These are phyloP conservation scores for Tillandsia leiboldiana DNA, from an alignment of 176 grass and related monocot genomes.

Conservation along the genomic window DNA sequence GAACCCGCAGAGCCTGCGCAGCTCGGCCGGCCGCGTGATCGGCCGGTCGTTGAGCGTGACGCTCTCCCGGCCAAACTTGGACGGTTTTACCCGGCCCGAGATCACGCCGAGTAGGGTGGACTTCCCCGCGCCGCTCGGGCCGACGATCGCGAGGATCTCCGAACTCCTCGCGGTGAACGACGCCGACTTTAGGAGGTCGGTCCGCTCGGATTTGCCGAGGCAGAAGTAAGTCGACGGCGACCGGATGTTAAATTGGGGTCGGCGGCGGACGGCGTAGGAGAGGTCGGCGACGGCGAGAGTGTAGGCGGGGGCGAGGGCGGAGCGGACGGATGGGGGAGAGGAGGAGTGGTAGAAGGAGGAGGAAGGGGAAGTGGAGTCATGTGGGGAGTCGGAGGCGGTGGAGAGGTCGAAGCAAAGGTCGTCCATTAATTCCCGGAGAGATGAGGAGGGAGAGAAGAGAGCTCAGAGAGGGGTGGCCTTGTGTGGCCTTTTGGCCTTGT, in stretches of 20 bases:
- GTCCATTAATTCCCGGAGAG: constrained; percentile 37
- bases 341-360: constrained; percentile 65
- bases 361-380: constrained; percentile 52
- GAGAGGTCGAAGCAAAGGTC: constrained; percentile 58
- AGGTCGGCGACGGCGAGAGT: constrained; percentile 45
- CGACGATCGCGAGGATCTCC: constrained; percentile 63
- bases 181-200: constrained; percentile 40
- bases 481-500: neutral
- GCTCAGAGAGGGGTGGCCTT: too few species aligned
- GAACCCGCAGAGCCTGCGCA: constrained; percentile 65
- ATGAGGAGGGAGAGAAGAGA: neutral
- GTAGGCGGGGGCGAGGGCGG: constrained; percentile 6
- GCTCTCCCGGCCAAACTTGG: constrained; percentile 16
- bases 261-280: constrained; percentile 36
- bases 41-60: constrained; percentile 42
- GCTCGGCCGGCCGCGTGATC: constrained; percentile 32
- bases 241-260: neutral
- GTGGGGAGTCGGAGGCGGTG: constrained; percentile 51
- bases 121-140: constrained; percentile 79
- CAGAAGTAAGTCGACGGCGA: too few species aligned
- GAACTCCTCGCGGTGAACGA: constrained; percentile 69
- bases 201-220: neutral
- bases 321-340: constrained; percentile 13
- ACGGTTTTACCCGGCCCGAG: constrained; percentile 46
- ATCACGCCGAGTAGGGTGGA: constrained; percentile 81